These are phyloP conservation scores for Clitoria ternatea DNA, from an alignment of 306 rosid species.

Conservation along the genomic window DNA sequence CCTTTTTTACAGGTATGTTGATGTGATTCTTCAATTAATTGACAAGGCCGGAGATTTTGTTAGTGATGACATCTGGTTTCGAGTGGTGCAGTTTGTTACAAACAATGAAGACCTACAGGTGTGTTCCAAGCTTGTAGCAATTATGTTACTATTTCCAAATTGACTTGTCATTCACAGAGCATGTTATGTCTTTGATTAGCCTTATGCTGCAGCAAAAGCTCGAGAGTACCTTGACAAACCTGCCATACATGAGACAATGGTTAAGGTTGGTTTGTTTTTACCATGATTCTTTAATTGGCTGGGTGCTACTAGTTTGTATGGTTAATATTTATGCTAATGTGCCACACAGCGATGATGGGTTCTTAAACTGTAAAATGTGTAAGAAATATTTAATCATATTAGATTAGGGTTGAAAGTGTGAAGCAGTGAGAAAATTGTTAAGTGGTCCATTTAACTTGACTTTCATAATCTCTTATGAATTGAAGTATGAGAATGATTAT, in stretches of 20 bases:
- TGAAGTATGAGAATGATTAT: conserved; percentile 1
- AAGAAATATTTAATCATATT: not conserved
- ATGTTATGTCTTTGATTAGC: conserved; percentile 59
- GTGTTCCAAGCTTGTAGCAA: conserved; percentile 27
- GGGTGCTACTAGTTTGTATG: not conserved
- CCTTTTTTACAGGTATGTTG: conserved; percentile 76
- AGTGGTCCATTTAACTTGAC: conserved; percentile 3
- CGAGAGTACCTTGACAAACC: conserved; percentile 98
- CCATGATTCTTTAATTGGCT: conserved; percentile 1
- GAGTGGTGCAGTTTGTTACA: conserved; percentile 98
- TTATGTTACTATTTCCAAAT: conserved; percentile 25
- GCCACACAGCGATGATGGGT: not conserved
- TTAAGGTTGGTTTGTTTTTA: conserved; percentile 65
- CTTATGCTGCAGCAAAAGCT: conserved; percentile 95
- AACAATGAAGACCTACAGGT: conserved; percentile 99
- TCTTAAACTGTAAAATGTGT: conserved; percentile 23
- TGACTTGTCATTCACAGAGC: conserved; percentile 33
- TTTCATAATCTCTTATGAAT: not conserved
- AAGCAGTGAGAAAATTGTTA: conserved; percentile 9
- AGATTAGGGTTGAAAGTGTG: too few relatives aligned
- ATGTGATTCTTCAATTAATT: conserved; percentile 96
- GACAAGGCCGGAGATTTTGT: conserved; percentile 99
- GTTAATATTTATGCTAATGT: not conserved
- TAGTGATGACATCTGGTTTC: conserved; percentile 99
- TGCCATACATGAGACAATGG: conserved; percentile 99